phyloP scores from a whole-genome alignment of 2,329 filamentous ascomycete genomes.

The Thelonectria olida region DNA sequence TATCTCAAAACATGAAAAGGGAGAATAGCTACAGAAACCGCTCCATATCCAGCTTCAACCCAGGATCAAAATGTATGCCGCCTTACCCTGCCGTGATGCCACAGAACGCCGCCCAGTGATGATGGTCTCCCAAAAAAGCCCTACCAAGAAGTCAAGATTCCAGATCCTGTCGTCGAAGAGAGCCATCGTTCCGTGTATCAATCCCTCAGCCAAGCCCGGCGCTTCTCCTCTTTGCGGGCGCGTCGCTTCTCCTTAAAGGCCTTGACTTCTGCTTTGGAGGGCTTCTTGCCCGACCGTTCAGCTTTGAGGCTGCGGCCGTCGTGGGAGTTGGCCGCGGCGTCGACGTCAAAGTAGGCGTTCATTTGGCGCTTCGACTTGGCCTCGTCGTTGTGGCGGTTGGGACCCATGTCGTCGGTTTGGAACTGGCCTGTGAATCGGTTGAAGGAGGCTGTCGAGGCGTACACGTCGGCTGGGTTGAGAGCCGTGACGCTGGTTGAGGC shows the following conservation, averaged over 20 bases:
- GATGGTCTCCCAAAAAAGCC: constrained; percentile 5
- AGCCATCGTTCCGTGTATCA: too few species aligned
- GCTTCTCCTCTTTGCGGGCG: constrained; percentile 93
- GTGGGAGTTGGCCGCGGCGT: constrained; percentile 90
- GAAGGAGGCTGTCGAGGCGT: constrained; percentile 79
- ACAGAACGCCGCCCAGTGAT: constrained; percentile 33
- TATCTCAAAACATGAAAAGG: constrained; percentile 14
- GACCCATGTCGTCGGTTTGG: constrained; percentile 72
- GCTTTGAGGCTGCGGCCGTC: constrained; percentile 91
- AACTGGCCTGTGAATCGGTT: constrained; percentile 91
- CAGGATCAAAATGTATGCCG: constrained; percentile 14
- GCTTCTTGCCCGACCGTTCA: constrained; percentile 85
- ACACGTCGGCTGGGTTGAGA: constrained; percentile 59
- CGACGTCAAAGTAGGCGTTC: constrained; percentile 95
- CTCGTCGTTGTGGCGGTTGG: constrained; percentile 85
- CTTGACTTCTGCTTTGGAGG: constrained; percentile 87
- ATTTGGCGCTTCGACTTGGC: constrained; percentile 89
- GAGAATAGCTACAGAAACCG: not conserved
- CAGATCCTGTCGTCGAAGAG: too few species aligned
- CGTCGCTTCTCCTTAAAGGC: constrained; percentile 90
- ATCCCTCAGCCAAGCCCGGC: constrained; percentile 88
- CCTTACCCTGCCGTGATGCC: constrained; percentile 5
- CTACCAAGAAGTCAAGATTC: not conserved
- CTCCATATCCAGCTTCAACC: constrained; percentile 1
- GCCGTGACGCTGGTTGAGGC: constrained; percentile 38